These are phyloP conservation scores for Erythrophleum fordii DNA, from an alignment of 306 rosid genomes.

Conservation along the genomic window DNA sequence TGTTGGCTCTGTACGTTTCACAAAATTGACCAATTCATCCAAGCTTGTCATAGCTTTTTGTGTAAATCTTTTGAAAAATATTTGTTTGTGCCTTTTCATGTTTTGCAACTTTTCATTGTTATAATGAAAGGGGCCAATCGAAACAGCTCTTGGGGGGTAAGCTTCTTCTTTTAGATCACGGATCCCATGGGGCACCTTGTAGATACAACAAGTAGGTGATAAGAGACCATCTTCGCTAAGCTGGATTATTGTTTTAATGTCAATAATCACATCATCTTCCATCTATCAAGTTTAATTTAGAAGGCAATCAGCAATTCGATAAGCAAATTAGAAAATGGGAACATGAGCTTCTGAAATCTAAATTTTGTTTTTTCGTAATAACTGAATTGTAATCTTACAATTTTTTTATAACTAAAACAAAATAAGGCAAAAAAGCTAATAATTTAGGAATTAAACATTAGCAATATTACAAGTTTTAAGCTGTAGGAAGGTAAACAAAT, in stretches of 20 bases:
- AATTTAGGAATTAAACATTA: too few relatives aligned
- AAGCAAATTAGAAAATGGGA: not conserved
- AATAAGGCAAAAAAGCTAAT: too few relatives aligned
- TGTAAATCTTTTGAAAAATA: not conserved
- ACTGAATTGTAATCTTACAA: too few relatives aligned
- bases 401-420: too few relatives aligned
- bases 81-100: conserved; percentile 1
- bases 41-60: not conserved
- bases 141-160: not conserved
- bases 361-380: too few relatives aligned
- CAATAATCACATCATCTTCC: not conserved
- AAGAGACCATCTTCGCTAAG: not conserved
- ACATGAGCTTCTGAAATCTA: not conserved
- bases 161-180: not conserved
- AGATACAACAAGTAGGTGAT: not conserved
- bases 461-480: too few relatives aligned
- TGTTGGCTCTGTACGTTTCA: not conserved
- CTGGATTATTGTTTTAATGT: not conserved
- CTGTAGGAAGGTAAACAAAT: too few relatives aligned
- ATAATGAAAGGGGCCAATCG: not conserved
- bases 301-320: not conserved
- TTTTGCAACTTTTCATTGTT: not conserved
- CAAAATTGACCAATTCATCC: not conserved
- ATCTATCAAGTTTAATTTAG: not conserved
- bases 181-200: not conserved